Evolutionary conservation across 768 basidiomycete genomes (phyloP).

Genomic region (Lactarius hatsudake): DNA sequence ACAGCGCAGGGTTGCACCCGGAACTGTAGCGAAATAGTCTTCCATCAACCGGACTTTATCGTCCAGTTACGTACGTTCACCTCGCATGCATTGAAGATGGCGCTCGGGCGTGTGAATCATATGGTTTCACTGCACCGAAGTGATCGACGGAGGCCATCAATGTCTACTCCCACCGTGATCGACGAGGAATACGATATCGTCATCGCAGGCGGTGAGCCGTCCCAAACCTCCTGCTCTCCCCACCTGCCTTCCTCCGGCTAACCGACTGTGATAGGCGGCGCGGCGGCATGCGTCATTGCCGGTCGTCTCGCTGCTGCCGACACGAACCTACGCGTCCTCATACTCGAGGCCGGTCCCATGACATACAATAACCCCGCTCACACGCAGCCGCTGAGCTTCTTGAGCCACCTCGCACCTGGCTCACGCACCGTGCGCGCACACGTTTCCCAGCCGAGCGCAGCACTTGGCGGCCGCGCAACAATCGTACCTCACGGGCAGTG

Average conservation of each 20-base stretch:
- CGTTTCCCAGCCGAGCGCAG: slow-evolving; percentile 38
- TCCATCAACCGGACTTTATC: too few relatives aligned
- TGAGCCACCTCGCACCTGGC: slow-evolving; percentile 40
- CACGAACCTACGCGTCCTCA: slow-evolving; percentile 52
- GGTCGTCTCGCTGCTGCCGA: slow-evolving; percentile 53
- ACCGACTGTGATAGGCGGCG: slow-evolving; percentile 39
- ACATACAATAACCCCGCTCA: slow-evolving; percentile 46
- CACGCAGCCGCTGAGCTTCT: slow-evolving; percentile 53
- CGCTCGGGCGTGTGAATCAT: not conserved
- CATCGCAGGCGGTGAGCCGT: slow-evolving; percentile 51
- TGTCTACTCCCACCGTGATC: slow-evolving; percentile 5
- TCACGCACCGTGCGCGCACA: slow-evolving; percentile 46
- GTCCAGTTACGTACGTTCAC: too few relatives aligned
- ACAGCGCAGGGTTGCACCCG: too few relatives aligned
- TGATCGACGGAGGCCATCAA: not conserved
- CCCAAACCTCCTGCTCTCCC: not conserved
- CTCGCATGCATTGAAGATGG: too few relatives aligned
- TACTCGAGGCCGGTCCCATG: slow-evolving; percentile 58
- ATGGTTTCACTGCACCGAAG: not conserved
- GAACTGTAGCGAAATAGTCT: too few relatives aligned
- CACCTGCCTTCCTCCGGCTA: not conserved
- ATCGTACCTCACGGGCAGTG: slow-evolving; percentile 46
- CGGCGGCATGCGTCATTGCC: slow-evolving; percentile 53
- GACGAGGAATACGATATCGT: slow-evolving; percentile 45
- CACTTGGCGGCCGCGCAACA: slow-evolving; percentile 43